A percentile compares a stretch with the other conserved stretches of the same genome.
Conservation (phyloP, 257 asterid species). For the Eustoma russellianum region DNA sequence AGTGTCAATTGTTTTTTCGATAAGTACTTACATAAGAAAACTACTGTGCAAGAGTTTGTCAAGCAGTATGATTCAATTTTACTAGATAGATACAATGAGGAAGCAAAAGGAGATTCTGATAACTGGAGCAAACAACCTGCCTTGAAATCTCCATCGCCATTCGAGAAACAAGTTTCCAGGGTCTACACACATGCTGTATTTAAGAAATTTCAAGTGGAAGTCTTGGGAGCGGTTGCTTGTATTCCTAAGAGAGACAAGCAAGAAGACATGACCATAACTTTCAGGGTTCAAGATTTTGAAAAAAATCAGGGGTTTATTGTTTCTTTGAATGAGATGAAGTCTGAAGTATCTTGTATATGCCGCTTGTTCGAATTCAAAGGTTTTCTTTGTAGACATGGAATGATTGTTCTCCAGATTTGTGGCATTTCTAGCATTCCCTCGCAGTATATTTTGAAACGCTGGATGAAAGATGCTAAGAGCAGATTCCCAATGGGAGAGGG, state of each 20-base stretch:
- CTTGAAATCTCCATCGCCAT: constrained; percentile 91
- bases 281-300: constrained; percentile 73
- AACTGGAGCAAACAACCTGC: constrained; percentile 83
- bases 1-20: constrained; percentile 84
- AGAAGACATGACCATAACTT: constrained; percentile 41
- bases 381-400: constrained; percentile 77
- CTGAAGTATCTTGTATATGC: constrained; percentile 80
- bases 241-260: constrained; percentile 61
- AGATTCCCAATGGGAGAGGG: constrained; percentile 48
- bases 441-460: constrained; percentile 76
- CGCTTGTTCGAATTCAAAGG: constrained; percentile 82
- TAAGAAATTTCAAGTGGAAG: constrained; percentile 78
- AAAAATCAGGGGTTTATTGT: constrained; percentile 64
- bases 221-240: constrained; percentile 93
- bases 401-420: constrained; percentile 83
- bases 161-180: constrained; percentile 81
- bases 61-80: constrained; percentile 69
- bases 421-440: constrained; percentile 70
- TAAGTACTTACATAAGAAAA: constrained; percentile 87
- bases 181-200: constrained; percentile 67
- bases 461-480: constrained; percentile 84
- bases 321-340: constrained; percentile 51
- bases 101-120: constrained; percentile 83
- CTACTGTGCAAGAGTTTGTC: constrained; percentile 67
- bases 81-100: constrained; percentile 90